Evolutionary conservation across 179 eudicot species (phyloP).

Genomic region (Beta lomatogona): DNA sequence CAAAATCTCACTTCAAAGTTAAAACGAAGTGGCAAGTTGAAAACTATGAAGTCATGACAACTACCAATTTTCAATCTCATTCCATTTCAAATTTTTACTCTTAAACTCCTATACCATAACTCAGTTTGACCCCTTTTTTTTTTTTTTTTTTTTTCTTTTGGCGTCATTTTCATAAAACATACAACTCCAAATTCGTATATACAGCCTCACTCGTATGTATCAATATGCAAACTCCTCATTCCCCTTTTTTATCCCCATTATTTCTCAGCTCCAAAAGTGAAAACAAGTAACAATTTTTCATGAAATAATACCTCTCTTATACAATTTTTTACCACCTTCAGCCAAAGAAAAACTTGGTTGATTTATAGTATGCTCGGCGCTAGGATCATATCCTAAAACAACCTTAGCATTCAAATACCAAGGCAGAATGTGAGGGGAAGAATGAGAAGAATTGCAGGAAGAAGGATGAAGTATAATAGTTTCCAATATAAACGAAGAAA

Average conservation of each 20-base stretch:
- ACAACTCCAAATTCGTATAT: neutral
- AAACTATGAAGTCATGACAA: too few relatives aligned
- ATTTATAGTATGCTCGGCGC: conserved; percentile 39
- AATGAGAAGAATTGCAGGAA: too few relatives aligned
- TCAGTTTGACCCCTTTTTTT: neutral
- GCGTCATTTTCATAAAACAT: neutral
- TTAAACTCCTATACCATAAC: neutral
- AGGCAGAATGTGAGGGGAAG: too few relatives aligned
- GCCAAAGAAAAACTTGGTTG: conserved; percentile 54
- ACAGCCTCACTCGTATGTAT: neutral
- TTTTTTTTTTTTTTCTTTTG: neutral
- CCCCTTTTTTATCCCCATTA: neutral
- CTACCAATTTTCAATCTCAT: neutral
- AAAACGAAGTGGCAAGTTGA: too few relatives aligned
- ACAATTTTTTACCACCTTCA: conserved; percentile 86
- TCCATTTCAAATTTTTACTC: neutral
- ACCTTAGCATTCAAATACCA: conserved; percentile 78
- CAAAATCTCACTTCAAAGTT: too few relatives aligned
- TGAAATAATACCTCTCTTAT: conserved; percentile 50
- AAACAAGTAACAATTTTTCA: neutral
- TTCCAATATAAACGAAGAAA: too few relatives aligned
- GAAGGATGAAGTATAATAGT: too few relatives aligned
- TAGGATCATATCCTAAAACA: conserved; percentile 48
- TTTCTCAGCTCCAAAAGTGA: neutral
- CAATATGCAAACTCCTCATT: neutral